These are phyloP conservation scores for Xylariomycetidae sp. DNA, from an alignment of 2,329 filamentous ascomycete species.

Conservation along the genomic window DNA sequence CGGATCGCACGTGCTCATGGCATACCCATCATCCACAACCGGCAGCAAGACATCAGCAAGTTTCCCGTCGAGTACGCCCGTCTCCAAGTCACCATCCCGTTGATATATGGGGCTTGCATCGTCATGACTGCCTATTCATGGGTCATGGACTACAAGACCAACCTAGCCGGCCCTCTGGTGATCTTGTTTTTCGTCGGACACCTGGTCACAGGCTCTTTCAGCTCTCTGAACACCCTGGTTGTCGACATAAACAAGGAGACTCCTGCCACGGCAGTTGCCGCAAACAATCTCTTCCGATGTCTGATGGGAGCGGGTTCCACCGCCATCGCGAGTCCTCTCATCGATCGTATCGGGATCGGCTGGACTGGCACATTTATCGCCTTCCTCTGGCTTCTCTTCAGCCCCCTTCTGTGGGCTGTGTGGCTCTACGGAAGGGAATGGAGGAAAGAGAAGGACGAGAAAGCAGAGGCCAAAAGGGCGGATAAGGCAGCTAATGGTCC, in stretches of 20 bases:
- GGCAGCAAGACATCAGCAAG: background rate
- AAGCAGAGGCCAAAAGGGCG: background rate
- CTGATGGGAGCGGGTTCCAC: constrained; percentile 47
- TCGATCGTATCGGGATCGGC: constrained; percentile 40
- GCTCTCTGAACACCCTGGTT: constrained; percentile 17
- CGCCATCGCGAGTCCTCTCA: constrained; percentile 44
- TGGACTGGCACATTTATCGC: constrained; percentile 9
- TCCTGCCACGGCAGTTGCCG: constrained; percentile 48
- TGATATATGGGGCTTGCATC: background rate
- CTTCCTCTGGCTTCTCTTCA: background rate
- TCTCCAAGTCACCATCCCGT: background rate
- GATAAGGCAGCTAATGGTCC: too few species aligned
- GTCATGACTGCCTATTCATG: background rate
- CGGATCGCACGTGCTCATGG: background rate
- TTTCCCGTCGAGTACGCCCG: background rate
- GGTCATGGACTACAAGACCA: background rate
- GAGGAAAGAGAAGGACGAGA: background rate
- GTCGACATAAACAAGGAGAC: constrained; percentile 39
- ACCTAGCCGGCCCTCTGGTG: background rate
- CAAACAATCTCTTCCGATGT: constrained; percentile 48
- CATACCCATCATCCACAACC: background rate
- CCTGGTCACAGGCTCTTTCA: constrained; percentile 36
- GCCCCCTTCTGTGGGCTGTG: background rate
- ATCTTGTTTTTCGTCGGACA: background rate
- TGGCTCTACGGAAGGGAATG: background rate